phyloP scores from a whole-genome alignment of 2,329 filamentous ascomycete species.

The Aureobasidium sp. region DNA sequence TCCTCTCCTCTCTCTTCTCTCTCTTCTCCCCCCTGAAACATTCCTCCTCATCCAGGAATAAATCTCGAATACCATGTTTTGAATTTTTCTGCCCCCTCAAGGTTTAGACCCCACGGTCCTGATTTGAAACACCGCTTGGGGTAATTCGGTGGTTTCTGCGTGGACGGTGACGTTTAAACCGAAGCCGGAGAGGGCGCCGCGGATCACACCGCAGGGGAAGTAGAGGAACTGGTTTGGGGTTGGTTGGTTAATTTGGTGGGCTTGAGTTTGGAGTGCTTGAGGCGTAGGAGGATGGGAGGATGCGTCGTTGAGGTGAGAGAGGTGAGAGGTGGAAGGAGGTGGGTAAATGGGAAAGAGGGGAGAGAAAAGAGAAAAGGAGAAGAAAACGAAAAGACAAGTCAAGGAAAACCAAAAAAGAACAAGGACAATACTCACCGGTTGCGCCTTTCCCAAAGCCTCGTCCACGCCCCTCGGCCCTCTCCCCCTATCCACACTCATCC shows the following conservation, averaged over 20 bases:
- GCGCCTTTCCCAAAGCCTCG: conserved; percentile 56
- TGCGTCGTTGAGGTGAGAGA: too few relatives aligned
- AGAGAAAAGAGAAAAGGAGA: neutral
- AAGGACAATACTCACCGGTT: conserved; percentile 55
- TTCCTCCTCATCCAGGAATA: too few relatives aligned
- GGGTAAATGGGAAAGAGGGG: too few relatives aligned
- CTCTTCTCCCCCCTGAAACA: too few relatives aligned
- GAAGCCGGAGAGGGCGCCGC: conserved; percentile 84
- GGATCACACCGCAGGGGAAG: conserved; percentile 88
- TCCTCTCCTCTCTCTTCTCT: too few relatives aligned
- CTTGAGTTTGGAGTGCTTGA: too few relatives aligned
- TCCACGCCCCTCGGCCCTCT: conserved; percentile 25
- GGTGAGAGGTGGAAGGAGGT: too few relatives aligned
- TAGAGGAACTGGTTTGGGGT: conserved; percentile 62
- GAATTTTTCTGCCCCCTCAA: too few relatives aligned
- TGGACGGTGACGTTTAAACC: conserved; percentile 87
- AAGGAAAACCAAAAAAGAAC: neutral
- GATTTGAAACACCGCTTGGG: conserved; percentile 89
- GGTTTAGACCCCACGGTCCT: conserved; percentile 66
- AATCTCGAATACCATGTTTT: too few relatives aligned
- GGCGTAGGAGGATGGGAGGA: too few relatives aligned
- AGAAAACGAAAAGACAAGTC: neutral
- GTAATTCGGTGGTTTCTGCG: conserved; percentile 79
- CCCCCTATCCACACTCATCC: conserved; percentile 69
- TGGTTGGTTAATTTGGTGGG: too few relatives aligned